A percentile compares a stretch with the other conserved stretches of the same genome.
phyloP scores from a whole-genome alignment of 176 grass and related monocot species.

The Eragrostis nindensis region DNA sequence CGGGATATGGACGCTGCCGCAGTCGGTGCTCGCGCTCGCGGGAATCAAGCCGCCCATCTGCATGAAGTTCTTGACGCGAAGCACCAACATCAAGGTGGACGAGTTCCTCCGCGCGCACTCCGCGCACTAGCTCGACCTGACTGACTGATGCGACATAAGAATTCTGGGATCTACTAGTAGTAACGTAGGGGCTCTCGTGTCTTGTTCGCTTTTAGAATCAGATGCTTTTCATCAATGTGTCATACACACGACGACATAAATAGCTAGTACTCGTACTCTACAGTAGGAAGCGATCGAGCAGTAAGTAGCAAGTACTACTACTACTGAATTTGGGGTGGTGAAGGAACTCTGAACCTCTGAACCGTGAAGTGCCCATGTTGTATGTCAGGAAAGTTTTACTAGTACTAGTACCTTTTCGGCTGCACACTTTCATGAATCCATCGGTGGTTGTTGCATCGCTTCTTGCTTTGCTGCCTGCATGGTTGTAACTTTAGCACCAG shows the following conservation, averaged over 20 bases:
- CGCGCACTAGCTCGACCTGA: too few species aligned
- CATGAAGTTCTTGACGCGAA: conserved; percentile 77
- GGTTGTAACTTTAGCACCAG: neutral
- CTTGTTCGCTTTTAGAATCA: conserved; percentile 41
- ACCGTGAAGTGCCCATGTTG: neutral
- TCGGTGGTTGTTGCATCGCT: neutral
- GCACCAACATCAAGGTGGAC: conserved; percentile 54
- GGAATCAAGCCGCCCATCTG: conserved; percentile 70
- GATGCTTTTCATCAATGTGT: conserved; percentile 24
- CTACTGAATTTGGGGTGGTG: neutral
- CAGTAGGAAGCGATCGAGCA: neutral
- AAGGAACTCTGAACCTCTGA: neutral
- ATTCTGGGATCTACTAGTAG: too few species aligned
- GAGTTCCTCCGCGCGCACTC: conserved; percentile 35
- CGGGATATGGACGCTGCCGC: conserved; percentile 76
- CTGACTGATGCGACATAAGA: too few species aligned
- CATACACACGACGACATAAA: conserved; percentile 14
- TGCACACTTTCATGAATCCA: neutral
- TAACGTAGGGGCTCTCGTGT: neutral
- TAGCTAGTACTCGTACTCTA: neutral
- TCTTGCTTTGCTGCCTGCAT: too few species aligned
- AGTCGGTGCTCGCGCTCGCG: conserved; percentile 68
- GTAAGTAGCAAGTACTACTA: neutral
- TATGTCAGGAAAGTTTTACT: too few species aligned
- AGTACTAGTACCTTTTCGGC: neutral